Evolutionary conservation across 441 rosid genomes (phyloP), one percentile per base, ranked within the genome.

Genomic region (Pelargonium cotyledonis): DNA sequence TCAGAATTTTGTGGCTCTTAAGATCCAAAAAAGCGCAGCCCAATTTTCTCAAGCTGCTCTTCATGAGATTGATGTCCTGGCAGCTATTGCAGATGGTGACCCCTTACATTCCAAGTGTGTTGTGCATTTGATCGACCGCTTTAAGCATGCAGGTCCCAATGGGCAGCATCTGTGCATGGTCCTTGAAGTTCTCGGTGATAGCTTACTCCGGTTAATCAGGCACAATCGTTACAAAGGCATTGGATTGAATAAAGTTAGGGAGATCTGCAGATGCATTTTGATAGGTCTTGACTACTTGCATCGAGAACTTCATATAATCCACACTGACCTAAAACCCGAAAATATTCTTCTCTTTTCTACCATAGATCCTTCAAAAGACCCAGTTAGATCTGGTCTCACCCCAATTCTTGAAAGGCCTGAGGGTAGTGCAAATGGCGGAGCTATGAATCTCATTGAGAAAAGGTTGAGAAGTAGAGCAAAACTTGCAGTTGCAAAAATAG

Each of bases 311-410:
- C 82, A 82, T 0, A 79, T 88, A 38, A 85, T 88, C 66, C 94
- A 88, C 72, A 86, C 94, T 38, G 94, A 88, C 79, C 75, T 88
- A 74, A 88, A 88, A 80, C 94, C 94, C 6, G 94, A 88, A 79
- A 88, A 88, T 46, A 78, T 88, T 49, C 75, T 88, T 69, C 87
- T 88, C 2, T 72, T 83, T 71, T 83, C 91, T 26, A 86, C 68
- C 70, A 84, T 88, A 23, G 81, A 88, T 62, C 86, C 89, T 53
- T 77, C 80, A 11, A 84, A 80, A 63, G 94, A 86, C 79, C 85
- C 89, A 65, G 72, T 73, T 46, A 85, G 72, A 65, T 72, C 85
- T 1, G 83, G 83, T 70, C 67, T 66, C 70, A 82, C 87, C 8
- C 87, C 85, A 49, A 80, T 88, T 57, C 85, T 80, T 68, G 83